Evolutionary conservation across 2,329 filamentous ascomycete species (phyloP), one percentile per base, ranked within the genome.

Genomic region (Phialocephala sp.): DNA sequence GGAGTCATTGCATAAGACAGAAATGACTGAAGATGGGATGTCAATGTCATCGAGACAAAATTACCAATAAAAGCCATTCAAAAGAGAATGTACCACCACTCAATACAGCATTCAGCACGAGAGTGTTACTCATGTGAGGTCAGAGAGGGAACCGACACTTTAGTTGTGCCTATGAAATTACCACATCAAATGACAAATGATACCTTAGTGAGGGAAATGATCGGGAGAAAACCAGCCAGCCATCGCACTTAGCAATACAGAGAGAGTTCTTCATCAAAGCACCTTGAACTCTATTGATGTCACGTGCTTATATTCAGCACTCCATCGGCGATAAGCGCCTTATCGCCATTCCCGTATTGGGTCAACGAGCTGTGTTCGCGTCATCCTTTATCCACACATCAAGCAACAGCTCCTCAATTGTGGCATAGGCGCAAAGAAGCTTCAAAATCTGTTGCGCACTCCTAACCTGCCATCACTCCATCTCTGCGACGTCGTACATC

Each of bases 401-500:
- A 54, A 35, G 43, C 15, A 32, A 9, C 11, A 18, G 2, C 24
- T 32, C 22, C 24, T 32, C 24, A 32, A 54, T 54, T 54, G 50
- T 54, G 6, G 27, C 50, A 35, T 35, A 54, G 14, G 50, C 50
- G 27, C 50, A 54, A 54, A 32, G 20, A 52, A 8, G 9, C 9
- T 52, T 24, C 4, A 12, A 6, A 54, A 54, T 54, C 27, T 27
- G 37, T 15, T 36, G 11, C 45, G 15, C 20, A 41, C 43, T 56
- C 56, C 35, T 41, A 9, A 37, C 57, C 39, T 14, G 52, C 18
- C 27, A 60, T 63, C 54, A 37, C 41, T 41, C 45, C 50, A 60
- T 54, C 6, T 60, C 11, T 47, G n/a, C 36, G n/a, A 43, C 27
- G 18, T 59, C 50, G 47, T 62, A 22, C 55, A 32, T 9, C 22